phyloP scores from a whole-genome alignment of 163 green algal genomes.

The Chlorella variabilis region DNA sequence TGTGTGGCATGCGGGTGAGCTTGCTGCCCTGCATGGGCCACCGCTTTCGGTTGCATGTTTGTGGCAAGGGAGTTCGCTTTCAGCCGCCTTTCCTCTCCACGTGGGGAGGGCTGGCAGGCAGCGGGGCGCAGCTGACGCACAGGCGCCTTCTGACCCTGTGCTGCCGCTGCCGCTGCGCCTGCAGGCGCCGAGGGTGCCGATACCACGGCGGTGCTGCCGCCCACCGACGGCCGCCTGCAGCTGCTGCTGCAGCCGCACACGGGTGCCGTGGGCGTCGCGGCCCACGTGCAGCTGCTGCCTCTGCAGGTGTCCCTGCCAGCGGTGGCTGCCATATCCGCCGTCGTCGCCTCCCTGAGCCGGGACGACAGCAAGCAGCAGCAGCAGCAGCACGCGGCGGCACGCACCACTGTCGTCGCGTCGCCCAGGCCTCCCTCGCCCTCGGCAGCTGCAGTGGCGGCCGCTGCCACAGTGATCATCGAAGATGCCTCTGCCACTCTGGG shows the following conservation, averaged over 20 bases:
- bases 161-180: too few relatives aligned
- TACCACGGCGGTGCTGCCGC: conserved; percentile 16
- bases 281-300: conserved; percentile 22
- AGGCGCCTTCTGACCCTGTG: too few relatives aligned
- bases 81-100: too few relatives aligned
- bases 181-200: conserved; percentile 11
- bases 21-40: background rate
- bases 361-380: background rate
- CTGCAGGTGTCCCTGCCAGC: conserved; percentile 25
- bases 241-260: conserved; percentile 33
- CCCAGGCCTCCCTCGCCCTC: background rate
- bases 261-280: background rate
- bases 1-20: conserved; percentile 24
- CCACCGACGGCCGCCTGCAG: conserved; percentile 24
- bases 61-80: too few relatives aligned
- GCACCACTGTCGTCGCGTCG: background rate
- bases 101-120: too few relatives aligned
- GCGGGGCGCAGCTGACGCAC: too few relatives aligned
- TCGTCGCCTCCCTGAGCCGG: background rate
- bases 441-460: background rate
- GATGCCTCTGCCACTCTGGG: conserved; percentile 21
- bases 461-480: conserved; percentile 21
- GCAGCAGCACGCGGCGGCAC: background rate
- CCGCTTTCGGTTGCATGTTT: too few relatives aligned
- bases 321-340: background rate